Base-by-base conservation (phyloP, 2,329 filamentous ascomycete species). In the Dichotomopilus funicola region DNA sequence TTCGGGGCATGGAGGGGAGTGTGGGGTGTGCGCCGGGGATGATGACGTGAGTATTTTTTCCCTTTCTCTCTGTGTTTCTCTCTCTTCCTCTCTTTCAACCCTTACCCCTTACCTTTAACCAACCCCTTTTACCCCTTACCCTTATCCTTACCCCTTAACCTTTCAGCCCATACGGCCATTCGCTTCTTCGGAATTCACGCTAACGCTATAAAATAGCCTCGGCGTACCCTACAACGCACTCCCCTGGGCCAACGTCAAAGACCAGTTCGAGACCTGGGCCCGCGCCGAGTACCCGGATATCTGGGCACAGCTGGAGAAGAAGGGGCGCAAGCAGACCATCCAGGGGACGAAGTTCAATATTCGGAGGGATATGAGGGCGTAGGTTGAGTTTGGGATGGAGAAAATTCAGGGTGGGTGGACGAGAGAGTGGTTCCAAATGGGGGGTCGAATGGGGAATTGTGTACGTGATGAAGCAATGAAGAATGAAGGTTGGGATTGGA, bases 201-300 rank as follows among this genome's bases (percentile, higher is more conserved):
- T 49, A 41, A 57, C 50, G 40, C 19, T 27, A 19, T 8, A 6
- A 11, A 11, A 34, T 54, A 91, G 89, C 35, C 75, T 96, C 48
- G 89, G 85, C 12, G 80, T 86, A 33, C 77, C 90, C 56, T 90
- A 89, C 70, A 94, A 92, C 63, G 85, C 83, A 8, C 78, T 90
- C 2, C 83, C 82, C 2, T 82, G 79, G 56, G 78, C 80, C 57
- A 77, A 79, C 51, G 78, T 83, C 64, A 89, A 94, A 68, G 74
- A 78, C 5, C 75, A 82, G 40, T 86, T 95, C 55, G 85, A 91
- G 67, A 73, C 78, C 12, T 96, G 90, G 90, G 87, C 87, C 2
- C 79, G 79, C 62, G 71, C 79, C 49, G 77, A 79, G 44, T 90
- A 89, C 68, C 83, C 87, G 0, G 75, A 80, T 8, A 72, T 81